These are phyloP conservation scores for Musa schizocarpa DNA, from an alignment of 176 grass and related monocot species.

Conservation along the genomic window DNA sequence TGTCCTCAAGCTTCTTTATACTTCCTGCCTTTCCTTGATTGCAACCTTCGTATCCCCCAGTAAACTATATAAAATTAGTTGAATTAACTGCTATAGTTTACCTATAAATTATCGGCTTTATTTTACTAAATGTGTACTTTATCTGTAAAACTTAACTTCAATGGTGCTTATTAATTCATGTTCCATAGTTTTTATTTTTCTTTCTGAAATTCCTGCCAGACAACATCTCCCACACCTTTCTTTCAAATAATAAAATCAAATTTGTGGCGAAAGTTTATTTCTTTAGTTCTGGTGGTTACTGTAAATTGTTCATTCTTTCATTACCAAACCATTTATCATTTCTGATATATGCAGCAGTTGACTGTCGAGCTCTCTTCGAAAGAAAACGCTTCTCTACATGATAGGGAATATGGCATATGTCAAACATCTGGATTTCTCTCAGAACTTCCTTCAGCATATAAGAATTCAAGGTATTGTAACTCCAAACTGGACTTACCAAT, in stretches of 20 bases:
- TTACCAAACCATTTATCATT: too few relatives aligned
- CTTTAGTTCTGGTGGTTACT: background rate
- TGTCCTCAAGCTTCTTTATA: background rate
- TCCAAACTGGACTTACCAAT: background rate
- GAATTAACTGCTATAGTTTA: background rate
- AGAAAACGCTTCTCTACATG: constrained; percentile 56
- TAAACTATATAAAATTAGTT: background rate
- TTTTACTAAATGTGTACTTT: too few relatives aligned
- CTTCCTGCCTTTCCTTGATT: background rate
- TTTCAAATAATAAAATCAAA: too few relatives aligned
- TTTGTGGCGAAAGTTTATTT: background rate
- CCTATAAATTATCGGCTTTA: too few relatives aligned
- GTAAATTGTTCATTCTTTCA: background rate
- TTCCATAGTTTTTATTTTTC: too few relatives aligned
- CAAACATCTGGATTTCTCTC: constrained; percentile 27
- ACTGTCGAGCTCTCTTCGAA: constrained; percentile 28
- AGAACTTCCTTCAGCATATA: constrained; percentile 27
- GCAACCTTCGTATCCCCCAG: background rate
- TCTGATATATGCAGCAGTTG: constrained; percentile 23
- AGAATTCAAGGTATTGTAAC: constrained; percentile 36
- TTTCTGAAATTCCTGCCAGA: too few relatives aligned
- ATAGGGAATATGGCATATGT: constrained; percentile 29
- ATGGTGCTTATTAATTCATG: too few relatives aligned
- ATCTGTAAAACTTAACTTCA: too few relatives aligned
- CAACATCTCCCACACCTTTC: too few relatives aligned